Percentiles rank a stretch among this genome's conserved stretches.
Conservation (phyloP, 2,329 filamentous ascomycete genomes). For the Sarocladium brachiariae region DNA sequence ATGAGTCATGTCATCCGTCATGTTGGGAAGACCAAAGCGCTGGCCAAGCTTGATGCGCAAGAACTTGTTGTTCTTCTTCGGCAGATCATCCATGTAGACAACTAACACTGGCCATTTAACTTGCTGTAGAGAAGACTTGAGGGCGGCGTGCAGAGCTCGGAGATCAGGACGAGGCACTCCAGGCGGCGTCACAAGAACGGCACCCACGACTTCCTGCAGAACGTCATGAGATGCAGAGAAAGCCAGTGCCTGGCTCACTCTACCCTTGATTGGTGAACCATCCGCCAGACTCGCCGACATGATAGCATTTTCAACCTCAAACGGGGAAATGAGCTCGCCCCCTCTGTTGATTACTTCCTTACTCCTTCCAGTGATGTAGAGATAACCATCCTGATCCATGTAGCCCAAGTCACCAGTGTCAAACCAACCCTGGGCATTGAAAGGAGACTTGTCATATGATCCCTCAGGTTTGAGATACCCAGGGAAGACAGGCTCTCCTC, state of each 20-base stretch:
- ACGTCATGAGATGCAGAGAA: slow-evolving; percentile 47
- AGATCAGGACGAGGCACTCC: slow-evolving; percentile 38
- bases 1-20: slow-evolving; percentile 38
- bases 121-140: slow-evolving; percentile 41
- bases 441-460: slow-evolving; percentile 35
- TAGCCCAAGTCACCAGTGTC: slow-evolving; percentile 49
- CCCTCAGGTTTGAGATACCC: slow-evolving; percentile 41
- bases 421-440: slow-evolving; percentile 44
- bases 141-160: slow-evolving; percentile 37
- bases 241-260: slow-evolving; percentile 42
- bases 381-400: slow-evolving; percentile 41
- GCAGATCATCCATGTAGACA: slow-evolving; percentile 48
- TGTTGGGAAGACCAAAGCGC: slow-evolving; percentile 34
- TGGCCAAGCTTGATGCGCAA: slow-evolving; percentile 45
- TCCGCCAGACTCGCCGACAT: slow-evolving; percentile 35
- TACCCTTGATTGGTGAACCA: slow-evolving; percentile 36
- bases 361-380: slow-evolving; percentile 48
- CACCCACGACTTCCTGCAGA: slow-evolving; percentile 49
- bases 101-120: slow-evolving; percentile 46
- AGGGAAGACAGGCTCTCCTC: slow-evolving; percentile 42
- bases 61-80: slow-evolving; percentile 52
- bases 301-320: slow-evolving; percentile 52
- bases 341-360: slow-evolving; percentile 53
- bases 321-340: slow-evolving; percentile 52
- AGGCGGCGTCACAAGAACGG: slow-evolving; percentile 42